A percentile compares a stretch with the other conserved stretches of the same genome.
Conservation (phyloP, 805 yeast species). For the Pichia ethanolica region DNA sequence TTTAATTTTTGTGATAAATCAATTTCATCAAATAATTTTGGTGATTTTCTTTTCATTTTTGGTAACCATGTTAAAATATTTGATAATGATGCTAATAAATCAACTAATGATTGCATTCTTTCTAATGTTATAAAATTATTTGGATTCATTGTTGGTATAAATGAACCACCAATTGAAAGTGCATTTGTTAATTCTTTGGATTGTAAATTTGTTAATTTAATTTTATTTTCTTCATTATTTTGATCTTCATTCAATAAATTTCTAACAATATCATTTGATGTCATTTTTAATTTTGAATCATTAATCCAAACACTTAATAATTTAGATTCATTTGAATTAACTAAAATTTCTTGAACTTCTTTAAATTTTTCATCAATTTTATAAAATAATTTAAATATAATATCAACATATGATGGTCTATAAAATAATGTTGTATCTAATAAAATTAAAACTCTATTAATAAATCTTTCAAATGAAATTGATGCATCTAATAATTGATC, state of each 20-base stretch:
- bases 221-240: constrained; percentile 1
- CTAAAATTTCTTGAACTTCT: constrained; percentile 12
- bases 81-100: constrained; percentile 45
- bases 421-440: constrained; percentile 56
- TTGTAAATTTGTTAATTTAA: constrained; percentile 3
- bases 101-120: constrained; percentile 43
- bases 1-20: constrained; percentile 18
- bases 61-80: constrained; percentile 62
- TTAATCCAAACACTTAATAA: constrained; percentile 29
- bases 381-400: constrained; percentile 35
- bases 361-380: constrained; percentile 30
- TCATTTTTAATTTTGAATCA: constrained; percentile 23
- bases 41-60: constrained; percentile 35
- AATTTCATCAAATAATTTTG: constrained; percentile 8
- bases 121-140: constrained; percentile 23
- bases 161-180: constrained; percentile 2
- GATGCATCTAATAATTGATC: constrained; percentile 35
- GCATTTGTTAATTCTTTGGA: constrained; percentile 8
- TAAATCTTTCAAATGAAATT: constrained; percentile 38
- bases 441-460: constrained; percentile 40
- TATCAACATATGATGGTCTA: constrained; percentile 47
- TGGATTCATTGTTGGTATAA: constrained; percentile 5
- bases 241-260: constrained; percentile 8
- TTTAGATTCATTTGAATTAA: constrained; percentile 22
- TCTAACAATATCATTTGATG: constrained; percentile 28